These are phyloP conservation scores for Populus euphratica DNA, from an alignment of 345 rosid genomes.

Conservation along the genomic window DNA sequence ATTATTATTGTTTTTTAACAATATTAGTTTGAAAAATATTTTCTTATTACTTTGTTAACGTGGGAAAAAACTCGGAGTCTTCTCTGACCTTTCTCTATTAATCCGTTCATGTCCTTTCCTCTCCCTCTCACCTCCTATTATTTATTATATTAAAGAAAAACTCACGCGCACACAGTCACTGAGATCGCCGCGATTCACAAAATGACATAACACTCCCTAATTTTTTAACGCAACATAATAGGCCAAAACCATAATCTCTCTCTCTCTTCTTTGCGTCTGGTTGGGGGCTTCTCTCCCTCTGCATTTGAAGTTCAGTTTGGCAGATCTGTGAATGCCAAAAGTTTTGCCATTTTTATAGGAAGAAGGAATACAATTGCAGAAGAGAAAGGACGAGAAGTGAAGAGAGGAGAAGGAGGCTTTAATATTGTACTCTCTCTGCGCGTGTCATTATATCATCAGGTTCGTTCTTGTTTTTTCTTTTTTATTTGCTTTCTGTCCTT, in stretches of 20 bases:
- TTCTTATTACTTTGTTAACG: no score
- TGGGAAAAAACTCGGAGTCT: no score
- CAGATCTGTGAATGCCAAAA: background rate
- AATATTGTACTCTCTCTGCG: background rate
- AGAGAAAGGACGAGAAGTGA: background rate
- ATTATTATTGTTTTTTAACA: no score
- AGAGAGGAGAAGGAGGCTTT: background rate
- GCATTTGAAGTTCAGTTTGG: background rate
- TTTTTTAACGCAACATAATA: background rate
- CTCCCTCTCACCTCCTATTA: no score
- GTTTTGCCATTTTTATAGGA: background rate
- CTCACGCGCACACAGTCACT: no score
- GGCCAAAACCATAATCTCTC: background rate
- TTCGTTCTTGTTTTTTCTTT: background rate
- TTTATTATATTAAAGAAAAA: no score
- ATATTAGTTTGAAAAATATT: no score
- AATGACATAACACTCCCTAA: no score
- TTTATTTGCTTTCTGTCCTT: background rate
- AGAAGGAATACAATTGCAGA: background rate
- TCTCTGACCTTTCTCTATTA: no score
- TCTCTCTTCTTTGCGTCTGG: background rate
- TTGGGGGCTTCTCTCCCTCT: background rate
- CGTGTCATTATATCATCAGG: background rate
- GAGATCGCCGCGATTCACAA: no score
- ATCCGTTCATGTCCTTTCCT: no score